A percentile compares a stretch with the other conserved stretches of the same genome.
These are phyloP conservation scores for Beta corolliflora DNA, from an alignment of 179 eudicot genomes.

Conservation along the genomic window DNA sequence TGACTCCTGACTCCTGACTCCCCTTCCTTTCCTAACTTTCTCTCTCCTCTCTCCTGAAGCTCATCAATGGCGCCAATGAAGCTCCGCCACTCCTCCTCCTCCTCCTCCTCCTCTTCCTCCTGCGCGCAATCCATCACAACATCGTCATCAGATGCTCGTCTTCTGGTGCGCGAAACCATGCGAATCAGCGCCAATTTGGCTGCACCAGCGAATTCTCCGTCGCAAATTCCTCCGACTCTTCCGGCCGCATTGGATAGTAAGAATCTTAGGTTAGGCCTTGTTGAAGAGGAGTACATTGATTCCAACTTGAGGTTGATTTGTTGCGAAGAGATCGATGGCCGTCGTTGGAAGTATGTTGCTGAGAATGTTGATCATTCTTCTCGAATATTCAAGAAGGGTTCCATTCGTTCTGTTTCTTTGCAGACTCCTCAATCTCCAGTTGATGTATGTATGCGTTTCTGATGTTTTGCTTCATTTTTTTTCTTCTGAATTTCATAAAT, in stretches of 20 bases:
- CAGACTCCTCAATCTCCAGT: slow-evolving; percentile 73
- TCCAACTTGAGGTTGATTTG: slow-evolving; percentile 78
- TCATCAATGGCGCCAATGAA: slow-evolving; percentile 43
- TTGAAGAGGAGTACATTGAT: slow-evolving; percentile 60
- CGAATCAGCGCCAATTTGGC: slow-evolving; percentile 89
- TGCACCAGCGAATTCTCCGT: slow-evolving; percentile 36
- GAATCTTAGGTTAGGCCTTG: slow-evolving; percentile 46
- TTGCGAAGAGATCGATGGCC: slow-evolving; percentile 86
- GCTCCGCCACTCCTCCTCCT: slow-evolving; percentile 39
- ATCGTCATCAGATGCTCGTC: slow-evolving; percentile 59
- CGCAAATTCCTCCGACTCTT: slow-evolving; percentile 7
- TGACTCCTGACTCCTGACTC: background rate
- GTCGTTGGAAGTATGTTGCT: slow-evolving; percentile 74
- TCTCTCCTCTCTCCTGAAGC: slow-evolving; percentile 7
- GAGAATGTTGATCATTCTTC: slow-evolving; percentile 21
- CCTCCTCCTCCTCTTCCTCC: slow-evolving; percentile 16
- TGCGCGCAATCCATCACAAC: slow-evolving; percentile 36
- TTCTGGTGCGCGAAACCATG: slow-evolving; percentile 76
- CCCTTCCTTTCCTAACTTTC: no score
- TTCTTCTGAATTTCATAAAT: background rate
- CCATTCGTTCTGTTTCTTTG: slow-evolving; percentile 70
- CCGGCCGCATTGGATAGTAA: slow-evolving; percentile 30
- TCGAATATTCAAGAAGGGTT: slow-evolving; percentile 44
- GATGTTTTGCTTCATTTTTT: background rate
- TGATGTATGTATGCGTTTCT: slow-evolving; percentile 45